Percentiles rank a stretch among this genome's conserved stretches.
Evolutionary conservation across 805 yeast species (phyloP).

Genomic region (Osmozyma mogii): DNA sequence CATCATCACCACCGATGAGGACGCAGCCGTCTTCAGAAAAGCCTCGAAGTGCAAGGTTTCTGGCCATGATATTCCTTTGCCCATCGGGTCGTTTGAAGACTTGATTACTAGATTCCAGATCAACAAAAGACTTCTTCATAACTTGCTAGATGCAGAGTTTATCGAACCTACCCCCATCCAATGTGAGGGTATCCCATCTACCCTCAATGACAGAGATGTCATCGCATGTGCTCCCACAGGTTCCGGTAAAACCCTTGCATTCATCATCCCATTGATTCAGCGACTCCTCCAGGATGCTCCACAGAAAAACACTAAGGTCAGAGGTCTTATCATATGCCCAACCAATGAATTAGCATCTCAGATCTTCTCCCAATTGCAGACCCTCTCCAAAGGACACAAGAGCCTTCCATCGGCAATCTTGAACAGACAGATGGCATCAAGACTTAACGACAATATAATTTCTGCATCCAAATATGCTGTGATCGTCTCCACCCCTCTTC

Average conservation of each 20-base stretch:
- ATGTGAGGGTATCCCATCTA: conserved; percentile 76
- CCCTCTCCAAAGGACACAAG: conserved; percentile 44
- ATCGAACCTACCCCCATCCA: conserved; percentile 90
- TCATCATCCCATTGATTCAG: conserved; percentile 74
- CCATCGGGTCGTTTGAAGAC: conserved; percentile 85
- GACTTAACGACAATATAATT: conserved; percentile 54
- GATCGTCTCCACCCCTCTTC: conserved; percentile 78
- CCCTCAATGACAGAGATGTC: conserved; percentile 64
- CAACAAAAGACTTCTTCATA: conserved; percentile 48
- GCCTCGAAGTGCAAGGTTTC: conserved; percentile 59
- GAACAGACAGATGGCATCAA: conserved; percentile 63
- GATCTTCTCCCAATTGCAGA: conserved; percentile 61
- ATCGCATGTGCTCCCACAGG: conserved; percentile 98
- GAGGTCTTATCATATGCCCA: conserved; percentile 82
- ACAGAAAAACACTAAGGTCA: conserved; percentile 41
- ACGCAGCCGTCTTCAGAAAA: conserved; percentile 57
- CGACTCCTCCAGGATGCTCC: conserved; percentile 19
- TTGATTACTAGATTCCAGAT: conserved; percentile 60
- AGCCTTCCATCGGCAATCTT: conserved; percentile 55
- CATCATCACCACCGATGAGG: conserved; percentile 42
- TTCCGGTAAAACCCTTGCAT: conserved; percentile 94
- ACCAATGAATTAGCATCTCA: conserved; percentile 92
- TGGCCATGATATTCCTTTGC: conserved; percentile 84
- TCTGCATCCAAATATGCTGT: conserved; percentile 65
- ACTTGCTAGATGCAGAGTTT: conserved; percentile 63